These are phyloP conservation scores for Bullera alba DNA, from an alignment of 768 basidiomycete genomes.

Conservation along the genomic window DNA sequence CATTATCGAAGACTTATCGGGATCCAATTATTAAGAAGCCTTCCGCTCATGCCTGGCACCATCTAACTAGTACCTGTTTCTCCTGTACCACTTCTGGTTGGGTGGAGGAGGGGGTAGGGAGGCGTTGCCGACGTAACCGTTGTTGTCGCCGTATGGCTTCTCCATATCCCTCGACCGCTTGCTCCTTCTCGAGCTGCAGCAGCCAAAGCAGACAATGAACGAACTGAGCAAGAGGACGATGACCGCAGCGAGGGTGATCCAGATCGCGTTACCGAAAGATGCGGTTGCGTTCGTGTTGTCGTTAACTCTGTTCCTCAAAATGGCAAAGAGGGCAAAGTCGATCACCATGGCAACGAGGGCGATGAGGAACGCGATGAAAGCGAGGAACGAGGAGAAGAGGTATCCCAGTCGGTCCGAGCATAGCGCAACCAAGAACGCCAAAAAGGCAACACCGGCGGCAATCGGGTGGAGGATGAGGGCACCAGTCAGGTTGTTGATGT, in stretches of 20 bases:
- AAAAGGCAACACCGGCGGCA: conserved; percentile 40
- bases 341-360: conserved; percentile 41
- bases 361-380: conserved; percentile 41
- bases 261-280: conserved; percentile 55
- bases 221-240: conserved; percentile 81
- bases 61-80: not conserved
- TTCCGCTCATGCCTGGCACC: no score
- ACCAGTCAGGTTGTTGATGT: conserved; percentile 28
- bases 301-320: conserved; percentile 27
- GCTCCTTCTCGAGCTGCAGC: conserved; percentile 11
- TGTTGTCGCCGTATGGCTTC: not conserved
- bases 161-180: not conserved
- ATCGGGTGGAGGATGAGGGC: conserved; percentile 45
- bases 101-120: no score
- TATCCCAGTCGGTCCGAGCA: conserved; percentile 38
- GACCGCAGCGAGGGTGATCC: conserved; percentile 84
- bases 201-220: conserved; percentile 64
- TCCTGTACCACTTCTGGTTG: not conserved
- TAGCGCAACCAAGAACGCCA: conserved; percentile 44
- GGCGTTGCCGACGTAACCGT: not conserved
- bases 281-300: conserved; percentile 11
- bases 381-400: conserved; percentile 37
- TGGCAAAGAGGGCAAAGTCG: conserved; percentile 37
- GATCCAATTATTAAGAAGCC: no score
- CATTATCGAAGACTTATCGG: no score